A percentile compares a stretch with the other conserved stretches of the same genome.
Conservation (phyloP, 345 rosid species). For the Lumnitzera racemosa region DNA sequence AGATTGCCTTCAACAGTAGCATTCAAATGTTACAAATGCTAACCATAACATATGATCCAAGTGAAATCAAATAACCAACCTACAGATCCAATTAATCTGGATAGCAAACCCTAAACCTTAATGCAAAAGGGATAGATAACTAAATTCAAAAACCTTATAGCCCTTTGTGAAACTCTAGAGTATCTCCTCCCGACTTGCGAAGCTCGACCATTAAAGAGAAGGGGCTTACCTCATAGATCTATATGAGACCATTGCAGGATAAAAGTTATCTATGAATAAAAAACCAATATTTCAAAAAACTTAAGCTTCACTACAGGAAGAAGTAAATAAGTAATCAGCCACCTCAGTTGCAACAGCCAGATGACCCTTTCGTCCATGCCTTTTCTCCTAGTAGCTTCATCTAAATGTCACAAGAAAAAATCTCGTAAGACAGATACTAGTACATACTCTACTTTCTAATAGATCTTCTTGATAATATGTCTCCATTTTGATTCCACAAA, state of each 20-base stretch:
- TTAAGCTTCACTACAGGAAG: no score
- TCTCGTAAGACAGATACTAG: no score
- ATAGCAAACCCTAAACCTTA: not conserved
- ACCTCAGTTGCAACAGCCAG: conserved; percentile 82
- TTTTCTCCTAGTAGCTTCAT: conserved; percentile 77
- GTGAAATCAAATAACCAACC: no score
- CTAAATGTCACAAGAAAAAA: conserved; percentile 24
- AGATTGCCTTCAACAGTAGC: no score
- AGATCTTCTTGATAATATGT: no score
- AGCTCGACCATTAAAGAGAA: conserved; percentile 84
- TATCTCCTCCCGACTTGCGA: conserved; percentile 78
- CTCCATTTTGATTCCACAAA: no score
- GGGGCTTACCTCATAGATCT: conserved; percentile 89
- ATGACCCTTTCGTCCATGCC: conserved; percentile 93
- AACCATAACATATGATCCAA: no score
- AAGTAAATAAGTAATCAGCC: conserved; percentile 6
- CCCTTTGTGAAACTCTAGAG: conserved; percentile 90
- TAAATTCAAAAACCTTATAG: conserved; percentile 13
- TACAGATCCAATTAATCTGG: not conserved
- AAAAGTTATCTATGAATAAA: no score
- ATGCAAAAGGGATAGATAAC: not conserved
- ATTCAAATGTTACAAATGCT: no score
- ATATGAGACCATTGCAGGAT: no score
- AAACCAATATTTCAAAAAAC: no score
- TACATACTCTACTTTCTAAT: no score